A percentile compares a stretch with the other conserved stretches of the same genome.
These are phyloP conservation scores for Pseudogymnoascus sp. DNA, from an alignment of 2,329 filamentous ascomycete genomes.

Conservation along the genomic window DNA sequence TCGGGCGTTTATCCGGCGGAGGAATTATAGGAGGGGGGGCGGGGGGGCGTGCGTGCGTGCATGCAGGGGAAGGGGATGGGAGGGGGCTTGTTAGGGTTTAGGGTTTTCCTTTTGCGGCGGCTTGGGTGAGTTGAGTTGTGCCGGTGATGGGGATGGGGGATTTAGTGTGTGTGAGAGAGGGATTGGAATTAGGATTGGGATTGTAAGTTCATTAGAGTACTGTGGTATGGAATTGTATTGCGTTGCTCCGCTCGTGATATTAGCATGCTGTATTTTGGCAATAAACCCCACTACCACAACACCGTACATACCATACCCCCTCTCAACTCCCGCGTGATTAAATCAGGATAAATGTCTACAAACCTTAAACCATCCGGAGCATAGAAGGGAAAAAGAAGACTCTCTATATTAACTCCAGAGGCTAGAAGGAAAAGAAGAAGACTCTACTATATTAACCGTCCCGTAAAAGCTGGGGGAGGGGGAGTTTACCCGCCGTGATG, in stretches of 20 bases:
- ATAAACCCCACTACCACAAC: not conserved
- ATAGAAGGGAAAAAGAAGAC: too few species aligned
- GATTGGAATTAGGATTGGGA: not conserved
- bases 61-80: not conserved
- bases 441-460: not conserved
- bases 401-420: not conserved
- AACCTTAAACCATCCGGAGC: too few species aligned
- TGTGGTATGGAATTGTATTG: not conserved
- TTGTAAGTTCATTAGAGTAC: not conserved
- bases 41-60: too few species aligned
- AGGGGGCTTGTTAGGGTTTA: not conserved
- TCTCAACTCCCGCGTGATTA: not conserved
- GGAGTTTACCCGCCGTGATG: not conserved
- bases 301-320: not conserved
- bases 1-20: not conserved
- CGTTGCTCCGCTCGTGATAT: not conserved
- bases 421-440: not conserved
- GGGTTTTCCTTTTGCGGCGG: not conserved
- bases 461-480: not conserved
- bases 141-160: not conserved
- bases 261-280: not conserved
- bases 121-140: not conserved
- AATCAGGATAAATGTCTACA: not conserved
- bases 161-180: not conserved
- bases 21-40: not conserved